These are phyloP conservation scores for Penicillium janthinellum DNA, from an alignment of 2,329 filamentous ascomycete genomes.

Conservation along the genomic window DNA sequence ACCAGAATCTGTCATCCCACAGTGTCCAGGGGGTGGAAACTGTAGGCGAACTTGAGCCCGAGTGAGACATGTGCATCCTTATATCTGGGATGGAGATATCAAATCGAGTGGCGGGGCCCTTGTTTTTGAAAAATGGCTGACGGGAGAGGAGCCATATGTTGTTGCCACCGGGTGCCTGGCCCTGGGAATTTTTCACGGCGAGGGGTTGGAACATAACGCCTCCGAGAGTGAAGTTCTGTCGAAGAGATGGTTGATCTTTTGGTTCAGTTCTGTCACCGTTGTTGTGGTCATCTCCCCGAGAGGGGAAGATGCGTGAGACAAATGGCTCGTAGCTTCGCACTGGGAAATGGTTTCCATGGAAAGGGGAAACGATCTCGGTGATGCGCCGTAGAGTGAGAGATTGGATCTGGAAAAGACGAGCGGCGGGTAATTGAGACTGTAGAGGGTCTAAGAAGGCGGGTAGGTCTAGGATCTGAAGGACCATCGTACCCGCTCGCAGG, in stretches of 20 bases:
- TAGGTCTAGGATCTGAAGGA: conserved; percentile 31
- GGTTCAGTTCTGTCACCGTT: conserved; percentile 19
- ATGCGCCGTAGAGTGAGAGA: conserved; percentile 52
- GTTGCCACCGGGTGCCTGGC: neutral
- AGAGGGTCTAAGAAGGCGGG: conserved; percentile 13
- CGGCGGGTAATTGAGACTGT: conserved; percentile 10
- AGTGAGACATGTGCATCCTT: neutral
- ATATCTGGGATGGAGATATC: conserved; percentile 17
- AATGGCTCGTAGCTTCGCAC: conserved; percentile 47
- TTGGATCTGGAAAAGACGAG: conserved; percentile 35
- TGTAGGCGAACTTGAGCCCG: neutral
- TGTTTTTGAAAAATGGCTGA: conserved; percentile 38
- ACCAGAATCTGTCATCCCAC: conserved; percentile 61
- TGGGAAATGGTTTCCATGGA: conserved; percentile 42
- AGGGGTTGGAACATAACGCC: conserved; percentile 53
- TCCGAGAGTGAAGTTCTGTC: conserved; percentile 46
- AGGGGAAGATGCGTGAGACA: conserved; percentile 47
- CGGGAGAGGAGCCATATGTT: conserved; percentile 44
- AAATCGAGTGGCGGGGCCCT: conserved; percentile 25
- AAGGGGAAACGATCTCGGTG: conserved; percentile 53
- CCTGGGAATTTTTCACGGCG: neutral
- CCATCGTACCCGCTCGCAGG: conserved; percentile 38
- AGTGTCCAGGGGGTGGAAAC: conserved; percentile 40
- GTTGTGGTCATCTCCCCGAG: neutral
- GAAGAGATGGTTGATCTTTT: conserved; percentile 34